Evolutionary conservation across 805 yeast genomes (phyloP).

Genomic region (Candida sanyiensis): DNA sequence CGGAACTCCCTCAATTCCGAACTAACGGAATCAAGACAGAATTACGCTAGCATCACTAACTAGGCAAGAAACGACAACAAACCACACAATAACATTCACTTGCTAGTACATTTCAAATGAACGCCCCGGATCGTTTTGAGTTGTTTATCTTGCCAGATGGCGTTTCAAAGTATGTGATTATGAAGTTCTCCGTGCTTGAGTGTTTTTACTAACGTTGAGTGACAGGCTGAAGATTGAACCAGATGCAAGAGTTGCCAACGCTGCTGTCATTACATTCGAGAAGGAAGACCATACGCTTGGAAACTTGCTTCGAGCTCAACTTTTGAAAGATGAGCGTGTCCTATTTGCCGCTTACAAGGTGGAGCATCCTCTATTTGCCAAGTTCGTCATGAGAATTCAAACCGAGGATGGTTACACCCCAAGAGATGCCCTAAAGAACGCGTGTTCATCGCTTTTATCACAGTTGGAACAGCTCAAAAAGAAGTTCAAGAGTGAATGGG

Average conservation of each 20-base stretch:
- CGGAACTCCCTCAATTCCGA: neutral
- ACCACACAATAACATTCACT: neutral
- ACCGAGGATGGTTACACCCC: slow-evolving; percentile 95
- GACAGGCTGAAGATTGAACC: slow-evolving; percentile 75
- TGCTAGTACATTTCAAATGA: too few species aligned
- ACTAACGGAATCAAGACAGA: too few species aligned
- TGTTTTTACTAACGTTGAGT: slow-evolving; percentile 9
- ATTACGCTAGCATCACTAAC: too few species aligned
- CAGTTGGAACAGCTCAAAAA: slow-evolving; percentile 70
- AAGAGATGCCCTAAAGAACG: slow-evolving; percentile 80
- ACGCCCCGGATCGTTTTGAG: slow-evolving; percentile 99
- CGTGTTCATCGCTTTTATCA: slow-evolving; percentile 76
- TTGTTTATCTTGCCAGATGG: slow-evolving; percentile 97
- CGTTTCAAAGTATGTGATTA: slow-evolving; percentile 67
- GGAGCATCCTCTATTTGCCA: slow-evolving; percentile 96
- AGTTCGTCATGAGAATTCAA: slow-evolving; percentile 89
- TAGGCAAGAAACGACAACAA: too few species aligned
- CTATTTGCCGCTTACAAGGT: slow-evolving; percentile 95
- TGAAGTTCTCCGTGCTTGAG: neutral
- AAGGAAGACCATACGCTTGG: slow-evolving; percentile 98
- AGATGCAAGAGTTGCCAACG: slow-evolving; percentile 92
- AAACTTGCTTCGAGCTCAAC: slow-evolving; percentile 79
- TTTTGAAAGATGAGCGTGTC: slow-evolving; percentile 82
- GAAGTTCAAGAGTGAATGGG: slow-evolving; percentile 90
- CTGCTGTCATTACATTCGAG: slow-evolving; percentile 87